Evolutionary conservation across 495 filamentous ascomycete species (phyloP).

Genomic region (Talaromyces proteolyticus): DNA sequence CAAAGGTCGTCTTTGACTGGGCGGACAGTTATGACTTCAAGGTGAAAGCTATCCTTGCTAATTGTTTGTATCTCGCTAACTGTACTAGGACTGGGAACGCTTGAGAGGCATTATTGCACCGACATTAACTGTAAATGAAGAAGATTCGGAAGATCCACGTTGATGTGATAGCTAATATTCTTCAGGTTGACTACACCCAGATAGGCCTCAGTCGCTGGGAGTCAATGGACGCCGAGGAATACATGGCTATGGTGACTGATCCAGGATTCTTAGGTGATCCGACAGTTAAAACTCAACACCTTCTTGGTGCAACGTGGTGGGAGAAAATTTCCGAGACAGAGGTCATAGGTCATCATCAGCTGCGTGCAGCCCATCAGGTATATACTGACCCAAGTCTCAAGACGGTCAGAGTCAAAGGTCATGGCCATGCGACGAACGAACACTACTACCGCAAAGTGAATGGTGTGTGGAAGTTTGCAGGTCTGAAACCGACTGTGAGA

Average conservation of each 20-base stretch:
- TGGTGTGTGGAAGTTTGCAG: constrained; percentile 79
- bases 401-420: constrained; percentile 34
- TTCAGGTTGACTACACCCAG: constrained; percentile 65
- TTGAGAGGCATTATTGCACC: constrained; percentile 67
- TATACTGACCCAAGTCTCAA: constrained; percentile 19
- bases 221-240: constrained; percentile 66
- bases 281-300: constrained; percentile 67
- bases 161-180: not conserved
- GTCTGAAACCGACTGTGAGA: constrained; percentile 61
- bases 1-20: constrained; percentile 55
- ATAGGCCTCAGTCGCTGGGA: constrained; percentile 69
- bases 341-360: constrained; percentile 68
- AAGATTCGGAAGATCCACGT: not conserved
- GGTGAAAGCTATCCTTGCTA: constrained; percentile 7
- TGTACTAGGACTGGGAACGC: constrained; percentile 60
- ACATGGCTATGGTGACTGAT: constrained; percentile 61
- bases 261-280: constrained; percentile 64
- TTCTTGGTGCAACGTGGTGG: constrained; percentile 69
- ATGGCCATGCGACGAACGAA: constrained; percentile 64
- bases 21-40: constrained; percentile 78
- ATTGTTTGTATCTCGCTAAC: not conserved
- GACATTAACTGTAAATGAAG: constrained; percentile 45
- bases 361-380: constrained; percentile 64
- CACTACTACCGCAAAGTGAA: constrained; percentile 71
- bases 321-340: constrained; percentile 62